These are phyloP conservation scores for Nymphaea thermarum DNA, from an alignment of 164 flowering plant genomes.

Conservation along the genomic window DNA sequence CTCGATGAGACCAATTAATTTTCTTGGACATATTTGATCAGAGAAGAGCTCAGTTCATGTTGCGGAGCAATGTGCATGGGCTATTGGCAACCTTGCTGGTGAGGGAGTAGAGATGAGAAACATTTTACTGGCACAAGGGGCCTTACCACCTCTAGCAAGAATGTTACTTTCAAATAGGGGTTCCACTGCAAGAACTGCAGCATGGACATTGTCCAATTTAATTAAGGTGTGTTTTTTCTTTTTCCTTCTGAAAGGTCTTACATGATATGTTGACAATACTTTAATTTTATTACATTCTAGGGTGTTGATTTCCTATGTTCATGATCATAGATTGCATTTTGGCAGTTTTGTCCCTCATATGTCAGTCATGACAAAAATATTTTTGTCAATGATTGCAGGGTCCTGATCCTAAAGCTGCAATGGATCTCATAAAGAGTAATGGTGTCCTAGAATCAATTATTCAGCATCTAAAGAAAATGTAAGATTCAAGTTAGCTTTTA, in stretches of 20 bases:
- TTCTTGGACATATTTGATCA: slow-evolving; percentile 11
- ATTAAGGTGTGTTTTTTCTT: slow-evolving; percentile 50
- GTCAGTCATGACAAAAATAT: background rate
- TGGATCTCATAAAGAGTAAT: slow-evolving; percentile 64
- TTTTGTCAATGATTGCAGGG: slow-evolving; percentile 41
- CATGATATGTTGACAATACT: background rate
- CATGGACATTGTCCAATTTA: slow-evolving; percentile 95
- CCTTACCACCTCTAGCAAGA: slow-evolving; percentile 77
- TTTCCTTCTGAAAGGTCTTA: background rate
- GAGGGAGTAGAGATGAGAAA: slow-evolving; percentile 90
- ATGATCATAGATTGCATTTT: background rate
- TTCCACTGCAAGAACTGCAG: slow-evolving; percentile 93
- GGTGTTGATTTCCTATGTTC: background rate
- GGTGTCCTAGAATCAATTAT: slow-evolving; percentile 74
- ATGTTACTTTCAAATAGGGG: slow-evolving; percentile 90
- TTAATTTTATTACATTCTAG: too few relatives aligned
- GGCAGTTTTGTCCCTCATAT: background rate
- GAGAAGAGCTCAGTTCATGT: slow-evolving; percentile 87
- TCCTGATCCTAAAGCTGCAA: slow-evolving; percentile 75
- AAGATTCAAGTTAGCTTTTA: slow-evolving; percentile 15
- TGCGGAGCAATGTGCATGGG: slow-evolving; percentile 99
- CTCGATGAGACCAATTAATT: too few relatives aligned
- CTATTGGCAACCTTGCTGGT: slow-evolving; percentile 97
- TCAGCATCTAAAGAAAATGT: slow-evolving; percentile 71
- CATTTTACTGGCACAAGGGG: slow-evolving; percentile 84